phyloP scores from a whole-genome alignment of 208 protist species.

The Leishmania braziliensis region DNA sequence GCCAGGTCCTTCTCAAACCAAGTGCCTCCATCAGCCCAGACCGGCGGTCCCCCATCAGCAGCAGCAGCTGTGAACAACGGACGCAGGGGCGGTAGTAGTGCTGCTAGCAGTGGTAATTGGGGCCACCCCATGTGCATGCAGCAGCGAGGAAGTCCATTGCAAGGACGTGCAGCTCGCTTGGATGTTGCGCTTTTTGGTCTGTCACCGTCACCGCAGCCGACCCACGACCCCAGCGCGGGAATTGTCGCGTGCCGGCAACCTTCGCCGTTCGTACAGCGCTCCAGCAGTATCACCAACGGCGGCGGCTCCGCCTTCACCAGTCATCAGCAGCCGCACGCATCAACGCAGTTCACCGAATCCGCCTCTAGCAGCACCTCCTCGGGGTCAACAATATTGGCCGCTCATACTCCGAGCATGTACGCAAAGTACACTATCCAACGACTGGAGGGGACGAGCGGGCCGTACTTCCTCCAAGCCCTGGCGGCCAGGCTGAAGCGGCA shows the following conservation, averaged over 20 bases:
- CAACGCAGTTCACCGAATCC: constrained; percentile 13
- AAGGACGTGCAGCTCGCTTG: constrained; percentile 3
- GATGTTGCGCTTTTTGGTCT: neutral
- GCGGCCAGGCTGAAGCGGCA: constrained; percentile 5
- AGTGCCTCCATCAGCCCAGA: neutral
- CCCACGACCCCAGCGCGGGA: neutral
- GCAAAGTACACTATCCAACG: constrained; percentile 14
- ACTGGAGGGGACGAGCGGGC: constrained; percentile 22
- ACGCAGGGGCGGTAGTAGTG: neutral
- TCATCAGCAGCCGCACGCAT: constrained; percentile 5
- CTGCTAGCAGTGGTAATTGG: neutral
- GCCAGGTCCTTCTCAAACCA: neutral
- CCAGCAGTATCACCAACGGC: neutral
- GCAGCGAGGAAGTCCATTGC: constrained; percentile 1
- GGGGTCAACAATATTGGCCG: constrained; percentile 1
- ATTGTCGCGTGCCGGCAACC: neutral
- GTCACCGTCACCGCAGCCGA: constrained; percentile 2
- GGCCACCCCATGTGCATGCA: neutral
- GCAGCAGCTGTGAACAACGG: neutral
- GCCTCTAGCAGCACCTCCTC: constrained; percentile 30
- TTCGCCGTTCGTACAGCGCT: constrained; percentile 3
- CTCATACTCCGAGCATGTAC: constrained; percentile 2
- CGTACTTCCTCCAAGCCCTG: constrained; percentile 20
- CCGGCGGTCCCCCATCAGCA: neutral
- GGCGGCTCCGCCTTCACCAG: constrained; percentile 9